Evolutionary conservation across 495 filamentous ascomycete species (phyloP), one percentile per base, ranked within the genome.

Genomic region (Penicillium soppii): DNA sequence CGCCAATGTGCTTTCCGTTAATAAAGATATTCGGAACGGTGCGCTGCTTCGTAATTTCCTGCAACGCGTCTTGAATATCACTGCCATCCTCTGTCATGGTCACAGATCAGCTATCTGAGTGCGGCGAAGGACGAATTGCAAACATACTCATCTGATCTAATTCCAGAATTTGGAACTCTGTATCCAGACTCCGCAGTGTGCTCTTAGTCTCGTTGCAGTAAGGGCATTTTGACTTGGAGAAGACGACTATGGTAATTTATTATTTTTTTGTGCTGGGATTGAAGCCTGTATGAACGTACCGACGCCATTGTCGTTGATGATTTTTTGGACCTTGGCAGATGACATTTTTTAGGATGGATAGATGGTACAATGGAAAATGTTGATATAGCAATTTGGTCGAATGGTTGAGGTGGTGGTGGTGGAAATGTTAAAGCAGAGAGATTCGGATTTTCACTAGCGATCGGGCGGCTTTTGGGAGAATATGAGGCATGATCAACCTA

Each of bases 21-120:
- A 95, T 92, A 73, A 84, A 95, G 70, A 92, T 85, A 68, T 91
- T 92, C 30, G 90, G 90, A 2, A 95, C 90, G 45, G 83, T 87
- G 47, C 77, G 65, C 75, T 95, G 90, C 55, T 77, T 70, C 19
- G 81, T 86, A 46, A 94, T 78, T 57, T 89, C 80, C 26, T 68
- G 59, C 40, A 95, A 81, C 6, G 89, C 89, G 43, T 73, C 70
- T 71, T 95, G 90, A 60, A 95, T 78, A 10, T 75, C 89, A 38
- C 69, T 51, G 30, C 90, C 89, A 65, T 92, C 89, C 50, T 82
- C 80, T 84, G 29, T 12, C 29, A 32, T 7, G 29, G 13, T 46
- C 27, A 25, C 12, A 27, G 13, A 29, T 45, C 33, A 40, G 41
- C 9, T 7, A 5, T 7, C 89, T 88, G 63, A 91, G 87, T 50